Evolutionary conservation across 176 grass and related monocot genomes (phyloP).

Genomic region (Avena insularis): DNA sequence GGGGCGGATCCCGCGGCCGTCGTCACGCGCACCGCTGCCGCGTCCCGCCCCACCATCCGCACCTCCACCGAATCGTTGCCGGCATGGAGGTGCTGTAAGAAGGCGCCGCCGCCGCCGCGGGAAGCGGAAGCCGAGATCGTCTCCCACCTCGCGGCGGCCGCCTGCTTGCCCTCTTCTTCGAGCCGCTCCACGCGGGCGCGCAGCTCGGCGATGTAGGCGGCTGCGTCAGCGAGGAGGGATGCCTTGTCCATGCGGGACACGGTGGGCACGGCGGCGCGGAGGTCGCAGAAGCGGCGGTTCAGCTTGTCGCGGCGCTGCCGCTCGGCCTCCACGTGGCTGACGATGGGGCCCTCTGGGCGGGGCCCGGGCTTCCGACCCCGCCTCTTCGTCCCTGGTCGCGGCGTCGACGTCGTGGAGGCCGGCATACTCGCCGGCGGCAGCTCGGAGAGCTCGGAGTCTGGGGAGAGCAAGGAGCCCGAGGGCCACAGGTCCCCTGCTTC

Average conservation of each 20-base stretch:
- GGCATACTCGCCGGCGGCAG: not conserved
- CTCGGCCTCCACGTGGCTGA: conserved; percentile 81
- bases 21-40: conserved; percentile 44
- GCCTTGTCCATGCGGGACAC: conserved; percentile 94
- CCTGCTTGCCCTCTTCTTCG: conserved; percentile 51
- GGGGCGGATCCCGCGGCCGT: not conserved
- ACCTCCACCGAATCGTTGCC: conserved; percentile 42
- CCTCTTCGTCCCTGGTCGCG: conserved; percentile 43
- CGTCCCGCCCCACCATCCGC: conserved; percentile 46
- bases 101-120: conserved; percentile 11
- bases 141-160: conserved; percentile 29
- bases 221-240: conserved; percentile 78
- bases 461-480: conserved; percentile 36
- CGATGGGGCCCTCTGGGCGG: conserved; percentile 23
- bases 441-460: conserved; percentile 45
- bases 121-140: not conserved
- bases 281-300: conserved; percentile 78
- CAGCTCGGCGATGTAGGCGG: conserved; percentile 76
- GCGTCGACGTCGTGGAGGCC: not conserved
- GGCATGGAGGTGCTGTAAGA: not conserved
- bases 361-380: conserved; percentile 49
- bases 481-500: not conserved
- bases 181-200: conserved; percentile 42
- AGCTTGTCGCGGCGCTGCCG: conserved; percentile 81
- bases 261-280: conserved; percentile 74